These are phyloP conservation scores for Ceratobasidium sp. DNA, from an alignment of 1,284 basidiomycete genomes.

Conservation along the genomic window DNA sequence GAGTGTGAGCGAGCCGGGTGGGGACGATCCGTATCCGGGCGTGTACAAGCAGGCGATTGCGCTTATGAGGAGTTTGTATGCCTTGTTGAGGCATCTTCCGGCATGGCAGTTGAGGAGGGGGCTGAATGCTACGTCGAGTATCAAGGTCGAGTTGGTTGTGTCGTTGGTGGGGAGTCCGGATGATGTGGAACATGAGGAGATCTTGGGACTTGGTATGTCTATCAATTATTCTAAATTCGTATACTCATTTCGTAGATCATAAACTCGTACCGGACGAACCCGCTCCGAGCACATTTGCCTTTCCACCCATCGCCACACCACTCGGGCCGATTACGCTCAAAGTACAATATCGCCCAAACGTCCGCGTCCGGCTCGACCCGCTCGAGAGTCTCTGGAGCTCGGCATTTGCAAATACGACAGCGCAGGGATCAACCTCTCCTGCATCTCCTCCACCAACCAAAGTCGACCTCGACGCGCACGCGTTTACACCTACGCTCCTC, in stretches of 20 bases:
- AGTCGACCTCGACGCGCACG: conserved; percentile 49
- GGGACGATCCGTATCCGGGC: conserved; percentile 46
- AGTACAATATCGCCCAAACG: conserved; percentile 66
- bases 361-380: conserved; percentile 73
- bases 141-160: conserved; percentile 40
- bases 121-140: conserved; percentile 51
- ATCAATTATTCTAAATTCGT: conserved; percentile 15
- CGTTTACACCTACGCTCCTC: conserved; percentile 67
- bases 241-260: conserved; percentile 48
- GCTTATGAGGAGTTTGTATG: conserved; percentile 75
- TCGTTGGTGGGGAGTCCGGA: background rate
- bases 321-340: conserved; percentile 67
- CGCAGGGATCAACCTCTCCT: conserved; percentile 49
- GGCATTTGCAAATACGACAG: conserved; percentile 53
- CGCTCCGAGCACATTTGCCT: conserved; percentile 58
- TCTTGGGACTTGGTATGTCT: conserved; percentile 40
- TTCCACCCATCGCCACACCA: conserved; percentile 70
- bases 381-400: conserved; percentile 74
- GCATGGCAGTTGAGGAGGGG: conserved; percentile 72
- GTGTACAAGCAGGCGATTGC: conserved; percentile 84
- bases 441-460: background rate
- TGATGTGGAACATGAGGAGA: conserved; percentile 27
- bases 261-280: conserved; percentile 52
- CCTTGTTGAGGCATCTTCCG: conserved; percentile 71
- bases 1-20: conserved; percentile 24